Evolutionary conservation across 2,329 filamentous ascomycete genomes (phyloP).

Genomic region (Orbilia oligospora): DNA sequence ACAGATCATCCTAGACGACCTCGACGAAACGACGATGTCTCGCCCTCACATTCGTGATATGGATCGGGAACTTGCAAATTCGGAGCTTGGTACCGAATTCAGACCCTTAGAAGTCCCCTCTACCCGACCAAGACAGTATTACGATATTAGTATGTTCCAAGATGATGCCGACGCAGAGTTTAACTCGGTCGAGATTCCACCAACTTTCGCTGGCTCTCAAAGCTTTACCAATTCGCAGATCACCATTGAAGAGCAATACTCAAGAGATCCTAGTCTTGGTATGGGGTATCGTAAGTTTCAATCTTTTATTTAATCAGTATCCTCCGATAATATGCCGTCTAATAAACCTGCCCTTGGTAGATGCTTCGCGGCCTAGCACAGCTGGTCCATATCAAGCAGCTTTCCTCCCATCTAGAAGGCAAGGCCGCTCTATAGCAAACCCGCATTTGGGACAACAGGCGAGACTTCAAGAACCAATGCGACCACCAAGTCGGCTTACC

Average conservation of each 20-base stretch:
- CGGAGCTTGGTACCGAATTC: conserved; percentile 35
- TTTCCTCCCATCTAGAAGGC: conserved; percentile 28
- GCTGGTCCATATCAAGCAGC: conserved; percentile 30
- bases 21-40: conserved; percentile 12
- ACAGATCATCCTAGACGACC: background rate
- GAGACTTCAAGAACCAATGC: conserved; percentile 9
- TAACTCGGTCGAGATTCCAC: conserved; percentile 39
- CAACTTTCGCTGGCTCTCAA: conserved; percentile 2
- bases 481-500: conserved; percentile 36
- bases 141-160: conserved; percentile 41
- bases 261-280: conserved; percentile 15
- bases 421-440: background rate
- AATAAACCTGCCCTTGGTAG: background rate
- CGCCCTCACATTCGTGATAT: conserved; percentile 34
- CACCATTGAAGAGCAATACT: background rate
- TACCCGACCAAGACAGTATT: conserved; percentile 27
- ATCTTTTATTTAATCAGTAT: background rate
- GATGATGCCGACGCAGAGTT: conserved; percentile 37
- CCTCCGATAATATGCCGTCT: background rate
- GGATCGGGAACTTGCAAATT: conserved; percentile 25
- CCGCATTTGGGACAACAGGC: conserved; percentile 10
- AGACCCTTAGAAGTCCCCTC: background rate
- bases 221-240: conserved; percentile 13
- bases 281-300: conserved; percentile 29
- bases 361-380: background rate